Evolutionary conservation across 2,329 filamentous ascomycete genomes (phyloP).

Genomic region (Epichloe elymi): DNA sequence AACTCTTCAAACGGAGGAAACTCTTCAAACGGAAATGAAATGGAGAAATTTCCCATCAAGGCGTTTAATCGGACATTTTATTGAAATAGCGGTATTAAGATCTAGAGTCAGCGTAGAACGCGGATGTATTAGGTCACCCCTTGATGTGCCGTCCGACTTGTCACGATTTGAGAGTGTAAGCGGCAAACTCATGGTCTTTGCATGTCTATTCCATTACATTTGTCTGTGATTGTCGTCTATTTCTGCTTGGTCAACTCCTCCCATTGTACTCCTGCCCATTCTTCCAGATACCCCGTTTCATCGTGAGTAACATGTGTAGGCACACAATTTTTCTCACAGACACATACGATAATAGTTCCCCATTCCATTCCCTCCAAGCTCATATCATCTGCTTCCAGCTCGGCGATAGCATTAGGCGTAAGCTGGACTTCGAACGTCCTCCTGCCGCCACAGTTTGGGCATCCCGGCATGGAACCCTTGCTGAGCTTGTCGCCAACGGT

Average conservation of each 20-base stretch:
- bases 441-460: slow-evolving; percentile 58
- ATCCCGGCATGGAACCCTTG: slow-evolving; percentile 52
- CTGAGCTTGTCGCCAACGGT: slow-evolving; percentile 53
- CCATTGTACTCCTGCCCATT: slow-evolving; percentile 98
- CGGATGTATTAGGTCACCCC: slow-evolving; percentile 5
- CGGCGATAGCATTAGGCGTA: slow-evolving; percentile 77
- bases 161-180: slow-evolving; percentile 5
- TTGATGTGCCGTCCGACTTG: slow-evolving; percentile 2
- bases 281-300: slow-evolving; percentile 69
- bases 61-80: slow-evolving; percentile 25
- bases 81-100: slow-evolving; percentile 21
- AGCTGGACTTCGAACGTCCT: slow-evolving; percentile 87
- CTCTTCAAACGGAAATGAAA: slow-evolving; percentile 14
- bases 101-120: slow-evolving; percentile 18
- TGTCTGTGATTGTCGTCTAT: slow-evolving; percentile 9
- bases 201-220: slow-evolving; percentile 7
- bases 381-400: slow-evolving; percentile 67
- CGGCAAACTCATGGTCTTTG: background rate
- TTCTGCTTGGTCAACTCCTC: slow-evolving; percentile 51
- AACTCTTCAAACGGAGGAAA: slow-evolving; percentile 21
- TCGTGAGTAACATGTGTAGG: slow-evolving; percentile 43
- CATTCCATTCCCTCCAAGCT: slow-evolving; percentile 88
- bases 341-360: slow-evolving; percentile 81
- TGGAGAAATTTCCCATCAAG: slow-evolving; percentile 12
- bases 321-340: slow-evolving; percentile 70